A percentile compares a stretch with the other conserved stretches of the same genome.
Evolutionary conservation across 202 grass and related monocot genomes (phyloP).

Genomic region (Musa balbisiana): DNA sequence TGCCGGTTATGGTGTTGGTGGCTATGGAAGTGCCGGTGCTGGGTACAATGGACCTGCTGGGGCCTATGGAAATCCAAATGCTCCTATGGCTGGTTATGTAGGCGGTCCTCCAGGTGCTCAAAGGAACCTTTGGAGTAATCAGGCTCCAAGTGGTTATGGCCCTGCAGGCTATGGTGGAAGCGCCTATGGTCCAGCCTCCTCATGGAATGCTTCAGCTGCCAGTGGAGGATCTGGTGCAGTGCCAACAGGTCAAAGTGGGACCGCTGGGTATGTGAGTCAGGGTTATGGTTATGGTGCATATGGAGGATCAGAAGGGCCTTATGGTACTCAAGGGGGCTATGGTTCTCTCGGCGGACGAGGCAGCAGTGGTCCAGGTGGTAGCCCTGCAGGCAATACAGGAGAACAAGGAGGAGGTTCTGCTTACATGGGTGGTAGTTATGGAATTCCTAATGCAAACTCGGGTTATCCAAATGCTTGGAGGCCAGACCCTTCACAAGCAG

Average conservation of each 20-base stretch:
- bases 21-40: slow-evolving; percentile 51
- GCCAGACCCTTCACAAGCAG: slow-evolving; percentile 58
- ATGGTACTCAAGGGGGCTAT: slow-evolving; percentile 57
- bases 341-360: slow-evolving; percentile 41
- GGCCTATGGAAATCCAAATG: slow-evolving; percentile 41
- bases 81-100: slow-evolving; percentile 46
- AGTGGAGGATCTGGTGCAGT: slow-evolving; percentile 42
- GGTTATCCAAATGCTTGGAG: slow-evolving; percentile 61
- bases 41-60: slow-evolving; percentile 44
- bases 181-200: slow-evolving; percentile 34
- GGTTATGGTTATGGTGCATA: slow-evolving; percentile 84
- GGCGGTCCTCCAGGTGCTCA: slow-evolving; percentile 47
- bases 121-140: slow-evolving; percentile 67
- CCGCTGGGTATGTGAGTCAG: slow-evolving; percentile 63
- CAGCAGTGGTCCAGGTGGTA: slow-evolving; percentile 36
- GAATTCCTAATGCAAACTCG: slow-evolving; percentile 40
- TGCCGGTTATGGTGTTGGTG: slow-evolving; percentile 62
- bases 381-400: slow-evolving; percentile 37
- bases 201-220: slow-evolving; percentile 49
- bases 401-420: slow-evolving; percentile 27
- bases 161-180: slow-evolving; percentile 56
- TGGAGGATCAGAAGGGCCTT: slow-evolving; percentile 48
- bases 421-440: slow-evolving; percentile 51
- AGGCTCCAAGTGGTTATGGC: slow-evolving; percentile 62
- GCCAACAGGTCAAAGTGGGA: slow-evolving; percentile 49